Base-by-base conservation (phyloP, 2,329 filamentous ascomycete genomes). In the Neodidymelliopsis sp. region DNA sequence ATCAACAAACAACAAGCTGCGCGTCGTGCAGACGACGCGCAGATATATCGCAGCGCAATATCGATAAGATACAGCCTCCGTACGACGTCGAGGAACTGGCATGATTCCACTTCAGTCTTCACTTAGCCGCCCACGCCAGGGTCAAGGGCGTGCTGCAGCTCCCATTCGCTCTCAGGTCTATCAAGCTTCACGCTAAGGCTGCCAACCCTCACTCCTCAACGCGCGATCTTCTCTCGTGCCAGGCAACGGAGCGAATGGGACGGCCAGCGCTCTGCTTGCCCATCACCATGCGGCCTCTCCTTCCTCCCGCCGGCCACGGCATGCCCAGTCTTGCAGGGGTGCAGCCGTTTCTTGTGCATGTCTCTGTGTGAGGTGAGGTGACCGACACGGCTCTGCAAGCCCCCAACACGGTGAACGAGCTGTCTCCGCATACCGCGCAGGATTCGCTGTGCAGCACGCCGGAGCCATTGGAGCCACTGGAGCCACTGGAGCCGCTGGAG, bases 401-500 rank as follows among this genome's bases (percentile, higher is more conserved):
- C 47, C 46, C 35, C 30, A 41, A 37, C 40, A n/a, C 40, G 34
- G 35, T 40, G 13, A 37, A 50, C 35, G 41, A 45, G 24, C 40
- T 15, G 47, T 53, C 52, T 51, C 49, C 35, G 43, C 34, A 27
- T 30, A 36, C 31, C 44, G 51, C 22, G 47, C 44, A 58, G 59
- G 56, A 65, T 66, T 59, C 43, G 60, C 36, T 48, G 35, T 48
- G 49, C 47, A 39, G 40, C 35, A 44, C 35, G 19, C 36, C n/a
- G n/a, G n/a, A n/a, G n/a, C n/a, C n/a, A n/a, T n/a, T n/a, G n/a
- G n/a, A n/a, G n/a, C n/a, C n/a, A n/a, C n/a, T n/a, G n/a, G n/a
- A 53, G 39, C 63, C 53, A 53, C 59, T 62, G 59, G 59, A 70
- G 66, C 67, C 66, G 65, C 68, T 63, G 61, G 53, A 61, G 63